Conservation (phyloP, 306 rosid genomes). For the Medicago ruthenica region DNA sequence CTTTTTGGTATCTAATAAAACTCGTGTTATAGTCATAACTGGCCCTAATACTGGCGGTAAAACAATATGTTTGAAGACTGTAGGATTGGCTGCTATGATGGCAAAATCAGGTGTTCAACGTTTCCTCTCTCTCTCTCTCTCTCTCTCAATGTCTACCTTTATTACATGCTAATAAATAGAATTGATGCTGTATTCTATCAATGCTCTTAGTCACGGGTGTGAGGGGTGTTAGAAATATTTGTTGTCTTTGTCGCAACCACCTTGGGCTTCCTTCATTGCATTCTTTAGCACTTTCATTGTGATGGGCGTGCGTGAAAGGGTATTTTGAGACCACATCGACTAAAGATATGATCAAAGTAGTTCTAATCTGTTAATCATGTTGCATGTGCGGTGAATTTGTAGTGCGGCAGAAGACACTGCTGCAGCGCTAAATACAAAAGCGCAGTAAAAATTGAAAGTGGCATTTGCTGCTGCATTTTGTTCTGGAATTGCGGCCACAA, state of each 20-base stretch:
- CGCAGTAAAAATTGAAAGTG: neutral
- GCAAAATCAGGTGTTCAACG: conserved; percentile 84
- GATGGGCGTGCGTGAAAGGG: neutral
- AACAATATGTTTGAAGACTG: conserved; percentile 89
- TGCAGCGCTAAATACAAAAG: neutral
- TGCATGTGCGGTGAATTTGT: neutral
- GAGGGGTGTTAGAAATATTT: neutral
- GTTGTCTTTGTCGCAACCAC: neutral
- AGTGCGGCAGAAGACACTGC: neutral
- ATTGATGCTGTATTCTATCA: conserved; percentile 1
- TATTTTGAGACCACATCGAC: neutral
- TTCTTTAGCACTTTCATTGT: neutral
- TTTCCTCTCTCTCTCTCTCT: neutral
- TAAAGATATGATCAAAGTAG: neutral
- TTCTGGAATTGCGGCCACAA: neutral
- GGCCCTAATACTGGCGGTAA: conserved; percentile 98
- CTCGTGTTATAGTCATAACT: conserved; percentile 82
- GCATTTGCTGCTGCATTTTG: neutral
- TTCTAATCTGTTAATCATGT: neutral
- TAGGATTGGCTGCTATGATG: conserved; percentile 97
- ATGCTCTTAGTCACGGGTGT: too few species aligned
- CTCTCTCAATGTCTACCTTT: conserved; percentile 2
- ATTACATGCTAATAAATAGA: conserved; percentile 32
- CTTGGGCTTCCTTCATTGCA: neutral
- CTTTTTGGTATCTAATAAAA: conserved; percentile 66